Conservation (phyloP, 176 grass and related monocot species). For the Bromus sterilis region DNA sequence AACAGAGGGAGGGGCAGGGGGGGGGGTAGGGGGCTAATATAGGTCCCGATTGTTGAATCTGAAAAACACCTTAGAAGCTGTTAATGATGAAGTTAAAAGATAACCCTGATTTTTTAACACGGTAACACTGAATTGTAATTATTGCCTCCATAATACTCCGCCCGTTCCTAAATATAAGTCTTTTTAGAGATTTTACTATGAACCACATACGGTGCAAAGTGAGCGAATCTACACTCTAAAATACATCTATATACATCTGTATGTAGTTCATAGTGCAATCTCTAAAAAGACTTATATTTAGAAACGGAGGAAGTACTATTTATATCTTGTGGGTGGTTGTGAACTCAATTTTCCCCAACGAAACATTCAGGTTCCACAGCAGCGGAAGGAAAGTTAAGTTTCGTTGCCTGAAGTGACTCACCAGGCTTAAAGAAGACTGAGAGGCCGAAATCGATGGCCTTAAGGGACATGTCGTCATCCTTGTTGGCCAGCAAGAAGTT, state of each 20-base stretch:
- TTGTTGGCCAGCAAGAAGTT: conserved; percentile 80
- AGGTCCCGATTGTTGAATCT: not conserved
- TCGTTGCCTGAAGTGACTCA: conserved; percentile 19
- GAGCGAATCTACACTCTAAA: too few species aligned
- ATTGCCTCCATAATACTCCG: not conserved
- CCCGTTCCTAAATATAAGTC: too few species aligned
- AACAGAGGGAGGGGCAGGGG: not conserved
- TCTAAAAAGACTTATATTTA: too few species aligned
- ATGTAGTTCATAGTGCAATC: too few species aligned
- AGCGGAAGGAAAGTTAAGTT: not conserved
- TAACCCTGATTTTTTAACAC: not conserved
- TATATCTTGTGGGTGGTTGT: not conserved
- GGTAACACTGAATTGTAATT: not conserved
- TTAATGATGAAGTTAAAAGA: not conserved
- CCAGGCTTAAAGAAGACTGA: conserved; percentile 98
- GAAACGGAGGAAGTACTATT: not conserved
- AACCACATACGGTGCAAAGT: too few species aligned
- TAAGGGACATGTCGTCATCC: conserved; percentile 79
- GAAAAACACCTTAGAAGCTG: not conserved
- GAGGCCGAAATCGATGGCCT: conserved; percentile 96
- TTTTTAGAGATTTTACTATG: too few species aligned
- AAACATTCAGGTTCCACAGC: not conserved
- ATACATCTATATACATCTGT: too few species aligned
- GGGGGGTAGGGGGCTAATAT: not conserved
- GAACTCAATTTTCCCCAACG: not conserved